These are phyloP conservation scores for Daldinia caldariorum DNA, from an alignment of 495 filamentous ascomycete genomes.

Conservation along the genomic window DNA sequence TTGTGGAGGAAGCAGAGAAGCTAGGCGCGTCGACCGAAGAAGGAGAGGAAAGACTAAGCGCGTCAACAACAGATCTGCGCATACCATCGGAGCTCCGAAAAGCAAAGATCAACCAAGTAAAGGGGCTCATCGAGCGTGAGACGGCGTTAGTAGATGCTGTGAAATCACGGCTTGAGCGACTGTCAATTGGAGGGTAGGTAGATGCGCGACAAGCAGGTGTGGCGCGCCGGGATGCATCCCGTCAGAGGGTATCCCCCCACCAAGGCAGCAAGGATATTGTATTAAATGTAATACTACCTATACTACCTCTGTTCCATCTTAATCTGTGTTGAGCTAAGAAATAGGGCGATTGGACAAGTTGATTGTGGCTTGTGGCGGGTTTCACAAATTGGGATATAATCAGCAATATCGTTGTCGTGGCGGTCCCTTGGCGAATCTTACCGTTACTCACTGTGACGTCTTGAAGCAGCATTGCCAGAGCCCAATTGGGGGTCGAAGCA, in stretches of 20 bases:
- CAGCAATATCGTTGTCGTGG: conserved; percentile 43
- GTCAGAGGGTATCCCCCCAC: conserved; percentile 11
- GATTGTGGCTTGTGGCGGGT: conserved; percentile 32
- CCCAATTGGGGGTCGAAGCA: conserved; percentile 23
- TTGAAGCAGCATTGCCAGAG: conserved; percentile 37
- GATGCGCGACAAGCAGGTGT: conserved; percentile 22
- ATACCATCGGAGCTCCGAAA: conserved; percentile 75
- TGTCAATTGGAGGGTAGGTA: conserved; percentile 47
- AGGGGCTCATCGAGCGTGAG: conserved; percentile 76
- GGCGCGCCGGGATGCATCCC: conserved; percentile 31
- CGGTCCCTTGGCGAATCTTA: conserved; percentile 38
- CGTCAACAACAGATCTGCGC: conserved; percentile 51
- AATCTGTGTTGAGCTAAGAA: conserved; percentile 35
- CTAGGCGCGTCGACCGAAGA: conserved; percentile 45
- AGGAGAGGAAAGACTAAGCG: conserved; percentile 43
- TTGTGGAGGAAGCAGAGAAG: conserved; percentile 62
- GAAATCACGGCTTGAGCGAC: conserved; percentile 60
- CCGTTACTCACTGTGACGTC: conserved; percentile 41
- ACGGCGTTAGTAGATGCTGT: conserved; percentile 64
- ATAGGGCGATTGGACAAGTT: conserved; percentile 37
- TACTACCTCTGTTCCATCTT: conserved; percentile 34
- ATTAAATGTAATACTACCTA: conserved; percentile 43
- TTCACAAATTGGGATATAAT: conserved; percentile 34
- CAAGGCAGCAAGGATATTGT: conserved; percentile 22
- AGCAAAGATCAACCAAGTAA: conserved; percentile 73